Base-by-base conservation (phyloP, 208 protist genomes). In the Wallacemonas sp. region DNA sequence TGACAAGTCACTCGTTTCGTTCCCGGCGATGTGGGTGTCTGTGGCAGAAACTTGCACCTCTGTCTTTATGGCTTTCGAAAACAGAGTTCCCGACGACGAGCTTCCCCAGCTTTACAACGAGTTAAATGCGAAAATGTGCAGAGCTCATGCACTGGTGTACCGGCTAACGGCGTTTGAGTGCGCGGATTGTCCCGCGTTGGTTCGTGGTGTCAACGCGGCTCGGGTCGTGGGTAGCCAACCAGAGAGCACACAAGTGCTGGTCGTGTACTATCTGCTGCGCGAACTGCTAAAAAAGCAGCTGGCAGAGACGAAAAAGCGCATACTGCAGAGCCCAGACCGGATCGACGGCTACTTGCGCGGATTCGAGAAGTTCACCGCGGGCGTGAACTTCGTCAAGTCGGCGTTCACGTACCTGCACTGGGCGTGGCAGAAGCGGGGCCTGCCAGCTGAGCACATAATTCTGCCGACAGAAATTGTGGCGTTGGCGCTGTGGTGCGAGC, bases 371-470 rank as follows among this genome's bases (percentile, higher is more conserved):
- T 92, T 83, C 66, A 82, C 80, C 26, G 75, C 76, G 2, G 78
- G 69, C 2, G 78, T 88, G 9, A 92, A 94, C 55, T 52, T 84
- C 1, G 63, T 91, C 15, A 86, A 83, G 63, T 66, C 73, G 26
- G 71, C 79, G 27, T 94, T 94, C 73, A 89, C 81, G 24, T 94
- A 91, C 53, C 64, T 90, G 46, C 89, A 94, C 69, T 87, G 85
- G 77, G 79, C 73, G 26, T 94, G 89, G 89, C 79, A 91, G 41
- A 90, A 92, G 57, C 69, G 73, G 21, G 89, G 83, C 3, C 42
- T 92, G 32, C 89, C 89, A 12, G 34, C 72, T 12, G 82, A 88
- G 29, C 89, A 92, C 62, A 71, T 68, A 29, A 74, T 94, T 71
- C 66, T 85, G 45, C 78, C 85, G 9, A 94, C 85, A 15, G 85